Evolutionary conservation across 345 rosid species (phyloP).

Genomic region (Brassica juncea): DNA sequence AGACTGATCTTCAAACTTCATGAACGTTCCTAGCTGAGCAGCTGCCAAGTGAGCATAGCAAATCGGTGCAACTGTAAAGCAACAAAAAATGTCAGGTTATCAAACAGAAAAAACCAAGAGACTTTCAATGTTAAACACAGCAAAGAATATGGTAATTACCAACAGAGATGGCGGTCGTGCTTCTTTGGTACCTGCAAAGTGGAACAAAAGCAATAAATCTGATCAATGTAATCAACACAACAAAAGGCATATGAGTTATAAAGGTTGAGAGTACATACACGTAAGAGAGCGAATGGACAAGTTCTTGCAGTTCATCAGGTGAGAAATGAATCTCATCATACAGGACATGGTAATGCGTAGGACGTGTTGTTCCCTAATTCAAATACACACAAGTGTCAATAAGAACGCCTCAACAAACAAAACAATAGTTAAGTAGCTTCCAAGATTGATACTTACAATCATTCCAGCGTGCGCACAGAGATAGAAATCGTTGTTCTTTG

Average conservation of each 20-base stretch:
- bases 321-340: conserved; percentile 39
- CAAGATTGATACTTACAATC: conserved; percentile 35
- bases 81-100: background rate
- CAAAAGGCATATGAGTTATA: background rate
- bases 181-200: conserved; percentile 39
- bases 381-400: background rate
- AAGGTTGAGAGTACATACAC: conserved; percentile 34
- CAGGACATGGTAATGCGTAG: conserved; percentile 43
- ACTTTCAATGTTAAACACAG: background rate
- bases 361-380: conserved; percentile 40
- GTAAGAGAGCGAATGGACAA: conserved; percentile 41
- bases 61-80: conserved; percentile 36
- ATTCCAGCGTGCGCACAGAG: conserved; percentile 44
- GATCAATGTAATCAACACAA: background rate
- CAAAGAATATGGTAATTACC: conserved; percentile 22
- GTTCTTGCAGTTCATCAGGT: conserved; percentile 43
- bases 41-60: conserved; percentile 46
- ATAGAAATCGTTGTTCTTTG: conserved; percentile 40
- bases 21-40: conserved; percentile 41
- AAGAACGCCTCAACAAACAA: background rate
- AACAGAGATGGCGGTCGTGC: conserved; percentile 41
- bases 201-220: background rate
- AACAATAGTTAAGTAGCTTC: background rate
- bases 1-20: conserved; percentile 42
- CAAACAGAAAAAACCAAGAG: background rate